Evolutionary conservation across 2,329 filamentous ascomycete genomes (phyloP).

Genomic region (Monilinia aucupariae): DNA sequence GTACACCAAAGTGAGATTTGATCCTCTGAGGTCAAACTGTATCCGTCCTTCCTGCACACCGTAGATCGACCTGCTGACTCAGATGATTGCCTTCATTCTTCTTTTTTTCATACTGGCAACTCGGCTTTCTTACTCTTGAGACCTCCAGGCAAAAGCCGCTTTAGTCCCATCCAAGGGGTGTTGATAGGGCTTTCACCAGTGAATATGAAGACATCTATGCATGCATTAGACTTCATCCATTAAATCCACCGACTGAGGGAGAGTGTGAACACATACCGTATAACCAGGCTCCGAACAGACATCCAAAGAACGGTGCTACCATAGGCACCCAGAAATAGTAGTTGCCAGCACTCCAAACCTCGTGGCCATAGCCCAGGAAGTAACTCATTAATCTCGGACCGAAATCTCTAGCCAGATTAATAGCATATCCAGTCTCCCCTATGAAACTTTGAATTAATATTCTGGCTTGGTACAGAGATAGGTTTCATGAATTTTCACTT

Average conservation of each 20-base stretch:
- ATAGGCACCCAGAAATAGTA: conserved; percentile 76
- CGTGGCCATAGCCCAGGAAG: conserved; percentile 60
- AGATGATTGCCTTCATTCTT: no score
- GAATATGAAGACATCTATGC: conserved; percentile 47
- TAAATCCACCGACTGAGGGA: neutral
- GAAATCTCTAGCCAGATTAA: conserved; percentile 69
- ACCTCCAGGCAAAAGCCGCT: conserved; percentile 18
- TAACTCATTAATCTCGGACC: conserved; percentile 60
- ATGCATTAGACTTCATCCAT: neutral
- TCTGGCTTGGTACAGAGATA: neutral
- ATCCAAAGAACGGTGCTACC: conserved; percentile 64
- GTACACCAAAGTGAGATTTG: no score
- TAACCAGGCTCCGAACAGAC: conserved; percentile 57
- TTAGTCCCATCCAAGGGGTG: conserved; percentile 33
- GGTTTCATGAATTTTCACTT: neutral
- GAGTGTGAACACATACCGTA: conserved; percentile 43
- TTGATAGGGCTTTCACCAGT: conserved; percentile 31
- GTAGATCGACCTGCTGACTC: no score
- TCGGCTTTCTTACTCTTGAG: neutral
- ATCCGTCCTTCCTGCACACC: neutral
- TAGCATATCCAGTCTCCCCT: conserved; percentile 72
- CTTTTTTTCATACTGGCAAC: neutral
- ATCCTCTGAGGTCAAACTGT: neutral
- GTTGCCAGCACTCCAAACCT: conserved; percentile 61
- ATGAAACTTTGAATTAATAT: neutral